These are phyloP conservation scores for Blastocladiella emersonii DNA, from an alignment of 371 early-diverging fungal genomes.

Conservation along the genomic window DNA sequence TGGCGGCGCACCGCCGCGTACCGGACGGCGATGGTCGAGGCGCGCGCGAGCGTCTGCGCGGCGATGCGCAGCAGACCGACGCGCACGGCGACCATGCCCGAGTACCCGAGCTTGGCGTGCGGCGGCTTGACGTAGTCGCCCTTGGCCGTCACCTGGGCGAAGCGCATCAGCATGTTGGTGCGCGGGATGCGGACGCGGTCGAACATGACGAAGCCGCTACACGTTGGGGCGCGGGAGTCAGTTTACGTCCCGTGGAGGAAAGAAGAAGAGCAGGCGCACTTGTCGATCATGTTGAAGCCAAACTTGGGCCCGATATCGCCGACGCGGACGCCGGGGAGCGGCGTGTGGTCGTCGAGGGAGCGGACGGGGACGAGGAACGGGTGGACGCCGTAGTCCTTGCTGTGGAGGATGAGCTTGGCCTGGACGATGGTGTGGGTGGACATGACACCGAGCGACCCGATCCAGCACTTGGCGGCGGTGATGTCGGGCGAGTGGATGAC, in stretches of 20 bases:
- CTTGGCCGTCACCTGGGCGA: slow-evolving; percentile 49
- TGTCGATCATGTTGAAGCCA: slow-evolving; percentile 37
- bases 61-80: slow-evolving; percentile 43
- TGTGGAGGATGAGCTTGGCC: slow-evolving; percentile 66
- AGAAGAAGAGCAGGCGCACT: too few relatives aligned
- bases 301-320: slow-evolving; percentile 86
- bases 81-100: slow-evolving; percentile 60
- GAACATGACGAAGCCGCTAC: slow-evolving; percentile 55
- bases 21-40: slow-evolving; percentile 50
- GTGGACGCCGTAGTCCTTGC: slow-evolving; percentile 66
- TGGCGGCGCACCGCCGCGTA: slow-evolving; percentile 54
- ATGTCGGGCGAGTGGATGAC: slow-evolving; percentile 71
- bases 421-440: slow-evolving; percentile 70
- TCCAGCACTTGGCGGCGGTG: slow-evolving; percentile 83
- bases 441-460: slow-evolving; percentile 14
- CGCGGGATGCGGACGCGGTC: slow-evolving; percentile 65
- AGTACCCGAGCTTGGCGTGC: slow-evolving; percentile 55
- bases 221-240: neutral
- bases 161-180: slow-evolving; percentile 60
- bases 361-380: slow-evolving; percentile 82
- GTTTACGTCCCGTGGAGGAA: too few relatives aligned
- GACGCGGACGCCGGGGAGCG: slow-evolving; percentile 66
- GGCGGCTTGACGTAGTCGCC: slow-evolving; percentile 54
- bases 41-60: slow-evolving; percentile 29
- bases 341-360: slow-evolving; percentile 52